Base-by-base conservation (phyloP, 202 grass and related monocot species). In the Dendrocalamus latiflorus region DNA sequence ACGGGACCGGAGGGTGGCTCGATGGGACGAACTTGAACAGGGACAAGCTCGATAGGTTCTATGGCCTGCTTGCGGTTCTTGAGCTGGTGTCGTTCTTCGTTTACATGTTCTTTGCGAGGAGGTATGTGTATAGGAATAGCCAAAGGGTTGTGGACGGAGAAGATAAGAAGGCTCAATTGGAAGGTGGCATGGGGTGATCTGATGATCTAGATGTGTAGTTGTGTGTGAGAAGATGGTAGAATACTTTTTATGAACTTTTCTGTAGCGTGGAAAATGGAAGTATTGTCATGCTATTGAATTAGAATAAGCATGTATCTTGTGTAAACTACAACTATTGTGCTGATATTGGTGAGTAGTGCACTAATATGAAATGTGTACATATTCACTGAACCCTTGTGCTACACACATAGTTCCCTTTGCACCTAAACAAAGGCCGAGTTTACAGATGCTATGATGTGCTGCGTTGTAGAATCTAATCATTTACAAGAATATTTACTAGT, bases 11-110 rank as follows among this genome's bases (percentile, higher is more conserved):
- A 41, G 93, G 89, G 17, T 94, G 93, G 93, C 73, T 94, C 10
- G 87, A 92, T 36, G 93, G 93, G 6, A 66, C 87, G 3, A 94
- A 90, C 63, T 75, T 94, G 82, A 94, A 94, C 75, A 76, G n/a
- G 36, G 86, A 85, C 37, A 86, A 88, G 75, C 90, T 94, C 57
- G 90, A 92, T n/a, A 64, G 85, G 12, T 94, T 94, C 65, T 95
- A 95, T 14, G 83, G 87, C 71, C 21, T 95, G 22, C 75, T 95
- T 17, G 75, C 84, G 14, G 30, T 86, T 13, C 55, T 92, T 22
- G 78, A 88, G 59, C 13, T 92, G 25, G 57, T 88, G 5, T 81
- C 77, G 0, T 63, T 95, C 10, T 53, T 88, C 26, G 71, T 86
- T 9, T 95, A 92, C 65, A 8, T 65, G 25, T 92, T 86, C 65